phyloP scores from a whole-genome alignment of 176 grass and related monocot species.

The Musa beccarii region DNA sequence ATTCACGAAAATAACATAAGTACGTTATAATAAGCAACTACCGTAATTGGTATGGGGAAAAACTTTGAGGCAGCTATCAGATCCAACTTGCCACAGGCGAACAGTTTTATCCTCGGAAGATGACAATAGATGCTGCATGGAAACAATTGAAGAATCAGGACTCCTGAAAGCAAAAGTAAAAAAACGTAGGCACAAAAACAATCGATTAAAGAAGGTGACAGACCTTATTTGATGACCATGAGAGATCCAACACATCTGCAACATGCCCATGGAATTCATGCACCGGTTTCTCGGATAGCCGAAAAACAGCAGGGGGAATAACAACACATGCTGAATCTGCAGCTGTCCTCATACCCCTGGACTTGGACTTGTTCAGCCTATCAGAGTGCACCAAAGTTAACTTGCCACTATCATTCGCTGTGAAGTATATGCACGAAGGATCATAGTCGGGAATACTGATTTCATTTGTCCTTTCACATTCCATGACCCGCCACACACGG shows the following conservation, averaged over 20 bases:
- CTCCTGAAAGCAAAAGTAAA: conserved; percentile 8
- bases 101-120: conserved; percentile 83
- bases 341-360: conserved; percentile 40
- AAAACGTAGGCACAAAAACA: conserved; percentile 3
- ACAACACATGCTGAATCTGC: conserved; percentile 68
- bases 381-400: conserved; percentile 30
- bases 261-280: conserved; percentile 71
- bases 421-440: conserved; percentile 66
- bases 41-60: conserved; percentile 80
- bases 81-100: conserved; percentile 79
- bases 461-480: conserved; percentile 36
- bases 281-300: conserved; percentile 56
- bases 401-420: conserved; percentile 33
- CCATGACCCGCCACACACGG: conserved; percentile 54
- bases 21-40: conserved; percentile 23
- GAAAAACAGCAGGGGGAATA: conserved; percentile 51
- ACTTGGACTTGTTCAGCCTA: conserved; percentile 28
- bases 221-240: conserved; percentile 87
- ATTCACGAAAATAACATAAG: not conserved
- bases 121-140: conserved; percentile 62
- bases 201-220: not conserved
- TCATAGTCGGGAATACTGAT: conserved; percentile 45
- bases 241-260: conserved; percentile 67
- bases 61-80: conserved; percentile 42
- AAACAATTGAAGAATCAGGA: conserved; percentile 14